phyloP scores from a whole-genome alignment of 495 filamentous ascomycete genomes.

The Achaetomiella virescens region DNA sequence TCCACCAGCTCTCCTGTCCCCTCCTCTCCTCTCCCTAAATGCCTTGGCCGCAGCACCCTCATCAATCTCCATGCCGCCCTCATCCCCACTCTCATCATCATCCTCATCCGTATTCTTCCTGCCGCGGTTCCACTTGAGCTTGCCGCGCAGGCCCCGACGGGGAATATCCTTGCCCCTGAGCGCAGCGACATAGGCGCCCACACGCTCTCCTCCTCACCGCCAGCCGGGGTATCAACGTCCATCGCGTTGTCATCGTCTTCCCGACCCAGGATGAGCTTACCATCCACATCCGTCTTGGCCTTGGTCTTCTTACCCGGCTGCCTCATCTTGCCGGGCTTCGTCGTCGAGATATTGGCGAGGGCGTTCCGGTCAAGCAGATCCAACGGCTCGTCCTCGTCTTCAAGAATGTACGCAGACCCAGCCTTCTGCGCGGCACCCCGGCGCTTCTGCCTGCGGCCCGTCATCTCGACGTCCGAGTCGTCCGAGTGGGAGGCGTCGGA shows the following conservation, averaged over 20 bases:
- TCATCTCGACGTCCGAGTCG: conserved; percentile 58
- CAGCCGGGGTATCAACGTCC: conserved; percentile 51
- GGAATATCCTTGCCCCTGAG: conserved; percentile 78
- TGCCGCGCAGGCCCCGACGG: conserved; percentile 72
- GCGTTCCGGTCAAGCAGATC: conserved; percentile 85
- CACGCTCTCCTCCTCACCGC: conserved; percentile 49
- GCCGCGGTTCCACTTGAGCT: conserved; percentile 78
- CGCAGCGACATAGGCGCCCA: conserved; percentile 89
- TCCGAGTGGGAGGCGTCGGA: conserved; percentile 44
- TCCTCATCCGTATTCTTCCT: conserved; percentile 54
- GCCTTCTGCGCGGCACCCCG: conserved; percentile 45
- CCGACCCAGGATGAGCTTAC: conserved; percentile 77
- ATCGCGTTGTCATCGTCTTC: conserved; percentile 52
- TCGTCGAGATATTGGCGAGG: conserved; percentile 87
- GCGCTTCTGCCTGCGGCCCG: conserved; percentile 40
- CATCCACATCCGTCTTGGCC: conserved; percentile 72
- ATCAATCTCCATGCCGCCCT: conserved; percentile 49
- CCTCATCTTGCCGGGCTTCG: conserved; percentile 62
- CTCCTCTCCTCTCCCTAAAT: conserved; percentile 34
- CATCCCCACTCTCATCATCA: conserved; percentile 59
- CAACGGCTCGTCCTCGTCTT: conserved; percentile 87
- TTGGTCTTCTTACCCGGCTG: conserved; percentile 48
- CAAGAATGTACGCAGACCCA: conserved; percentile 75
- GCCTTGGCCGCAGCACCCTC: conserved; percentile 36
- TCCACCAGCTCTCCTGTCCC: conserved; percentile 15